These are phyloP conservation scores for Ceratobasidium sp. DNA, from an alignment of 1,284 basidiomycete species.

Conservation along the genomic window DNA sequence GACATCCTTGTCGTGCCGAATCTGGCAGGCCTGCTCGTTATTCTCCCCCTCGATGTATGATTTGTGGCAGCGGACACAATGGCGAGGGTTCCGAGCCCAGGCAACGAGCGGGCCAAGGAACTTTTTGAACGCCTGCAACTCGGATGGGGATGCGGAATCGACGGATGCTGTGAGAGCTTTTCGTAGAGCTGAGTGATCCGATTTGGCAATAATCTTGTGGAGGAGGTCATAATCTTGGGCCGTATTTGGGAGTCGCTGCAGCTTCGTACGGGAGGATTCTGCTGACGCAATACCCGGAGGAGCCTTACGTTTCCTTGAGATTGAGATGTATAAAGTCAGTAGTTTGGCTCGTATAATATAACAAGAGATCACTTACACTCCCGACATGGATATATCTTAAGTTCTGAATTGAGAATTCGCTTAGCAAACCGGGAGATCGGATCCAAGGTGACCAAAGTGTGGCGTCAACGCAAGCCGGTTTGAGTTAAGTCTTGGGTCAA, in stretches of 20 bases:
- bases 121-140: neutral
- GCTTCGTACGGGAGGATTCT: neutral
- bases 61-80: slow-evolving; percentile 18
- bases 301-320: neutral
- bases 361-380: too few species aligned
- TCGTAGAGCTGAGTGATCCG: neutral
- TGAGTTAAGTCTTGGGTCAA: too few species aligned
- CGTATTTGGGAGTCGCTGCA: neutral
- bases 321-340: too few species aligned
- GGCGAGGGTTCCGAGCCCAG: neutral
- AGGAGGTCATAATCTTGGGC: neutral
- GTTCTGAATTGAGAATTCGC: too few species aligned
- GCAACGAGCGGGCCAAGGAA: neutral
- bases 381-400: too few species aligned
- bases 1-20: neutral
- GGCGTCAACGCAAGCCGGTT: too few species aligned
- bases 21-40: neutral
- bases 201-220: neutral
- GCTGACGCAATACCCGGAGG: neutral
- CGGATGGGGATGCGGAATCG: neutral
- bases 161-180: neutral
- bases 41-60: neutral
- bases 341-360: too few species aligned
- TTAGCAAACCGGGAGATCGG: too few species aligned
- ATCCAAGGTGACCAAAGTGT: too few species aligned